These are phyloP conservation scores for Bipolaris zeicola DNA, from an alignment of 2,329 filamentous ascomycete species.

Conservation along the genomic window DNA sequence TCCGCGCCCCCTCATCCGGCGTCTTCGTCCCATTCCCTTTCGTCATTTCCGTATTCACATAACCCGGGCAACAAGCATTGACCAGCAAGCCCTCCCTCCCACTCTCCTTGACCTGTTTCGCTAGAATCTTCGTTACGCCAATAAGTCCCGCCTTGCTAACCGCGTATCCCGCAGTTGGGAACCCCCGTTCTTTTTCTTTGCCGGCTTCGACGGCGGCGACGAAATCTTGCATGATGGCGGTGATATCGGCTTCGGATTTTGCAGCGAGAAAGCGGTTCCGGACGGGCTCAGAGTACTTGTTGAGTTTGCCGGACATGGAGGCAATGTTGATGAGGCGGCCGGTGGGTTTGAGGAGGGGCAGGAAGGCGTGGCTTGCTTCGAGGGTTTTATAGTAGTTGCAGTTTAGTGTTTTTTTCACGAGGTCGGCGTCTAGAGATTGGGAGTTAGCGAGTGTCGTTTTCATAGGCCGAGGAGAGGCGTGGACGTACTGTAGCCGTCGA, in stretches of 20 bases:
- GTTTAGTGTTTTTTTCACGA: slow-evolving; percentile 57
- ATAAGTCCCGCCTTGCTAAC: slow-evolving; percentile 55
- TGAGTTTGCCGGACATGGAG: slow-evolving; percentile 53
- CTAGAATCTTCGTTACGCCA: slow-evolving; percentile 50
- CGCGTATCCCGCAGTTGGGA: slow-evolving; percentile 58
- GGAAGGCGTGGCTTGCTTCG: slow-evolving; percentile 51
- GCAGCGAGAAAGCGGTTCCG: slow-evolving; percentile 51
- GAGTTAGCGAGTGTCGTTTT: not conserved
- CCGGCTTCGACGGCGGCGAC: slow-evolving; percentile 53
- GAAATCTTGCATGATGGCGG: slow-evolving; percentile 58
- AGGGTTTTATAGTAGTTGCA: slow-evolving; percentile 62
- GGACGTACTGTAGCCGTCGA: slow-evolving; percentile 52
- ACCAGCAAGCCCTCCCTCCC: slow-evolving; percentile 45
- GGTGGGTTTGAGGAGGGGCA: slow-evolving; percentile 53
- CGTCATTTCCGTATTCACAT: slow-evolving; percentile 56
- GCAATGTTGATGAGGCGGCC: slow-evolving; percentile 58
- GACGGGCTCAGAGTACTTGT: slow-evolving; percentile 54
- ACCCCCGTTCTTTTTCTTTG: slow-evolving; percentile 55
- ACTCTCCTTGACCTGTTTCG: slow-evolving; percentile 40
- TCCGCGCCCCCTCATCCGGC: slow-evolving; percentile 53
- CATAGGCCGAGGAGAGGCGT: not conserved
- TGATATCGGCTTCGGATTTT: slow-evolving; percentile 52
- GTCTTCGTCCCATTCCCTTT: slow-evolving; percentile 46
- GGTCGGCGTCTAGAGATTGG: slow-evolving; percentile 44
- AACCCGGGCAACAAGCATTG: slow-evolving; percentile 53